Base-by-base conservation (phyloP, 768 basidiomycete genomes). In the Leccinum arenicola region DNA sequence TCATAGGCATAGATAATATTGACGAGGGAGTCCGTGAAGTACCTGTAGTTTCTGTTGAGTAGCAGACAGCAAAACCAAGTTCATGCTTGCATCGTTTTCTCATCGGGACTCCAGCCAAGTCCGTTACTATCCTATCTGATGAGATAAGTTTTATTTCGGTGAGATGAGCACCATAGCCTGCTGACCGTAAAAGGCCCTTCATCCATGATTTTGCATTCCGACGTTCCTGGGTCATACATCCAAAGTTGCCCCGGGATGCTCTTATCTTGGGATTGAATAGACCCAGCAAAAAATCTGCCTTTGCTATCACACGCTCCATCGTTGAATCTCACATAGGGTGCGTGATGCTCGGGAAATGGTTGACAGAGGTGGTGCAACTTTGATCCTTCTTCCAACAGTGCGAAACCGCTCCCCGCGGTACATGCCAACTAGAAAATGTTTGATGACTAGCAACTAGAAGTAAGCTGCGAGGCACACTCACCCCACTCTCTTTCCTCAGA, bases 271-370 rank as follows among this genome's bases (percentile, higher is more conserved):
- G 81, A 83, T 54, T 62, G 80, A 52, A 88, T 68, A 0, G 86
- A 84, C n/a, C 87, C 87, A 23, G 85, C 84, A 64, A 88, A 82
- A 68, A 84, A 88, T 45, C 85, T 80, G 6, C 87, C 87, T 63
- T 78, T 74, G 58, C 74, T 78, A 65, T 88, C 86, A 66, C 88
- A 89, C 3, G 78, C 86, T 36, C 86, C 88, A 64, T 88, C 87
- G 72, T 89, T 88, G 74, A 89, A 87, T 47, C 87, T 80, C 29
- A 79, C 82, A 61, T 80, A 74, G 3, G 74, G 70, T 11, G 65
- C 64, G 38, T 82, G 74, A 23, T 75, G 67, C 10, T 68, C 62
- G n/a, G 78, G 72, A 7, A 88, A 65, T 12, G 87, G 86, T 70
- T 78, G 70, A 57, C 72, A 75, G 60, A 89, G 68, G 70, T 86